Conservation (phyloP, 1,139 yeast species). For the Protomyces inundatus region DNA sequence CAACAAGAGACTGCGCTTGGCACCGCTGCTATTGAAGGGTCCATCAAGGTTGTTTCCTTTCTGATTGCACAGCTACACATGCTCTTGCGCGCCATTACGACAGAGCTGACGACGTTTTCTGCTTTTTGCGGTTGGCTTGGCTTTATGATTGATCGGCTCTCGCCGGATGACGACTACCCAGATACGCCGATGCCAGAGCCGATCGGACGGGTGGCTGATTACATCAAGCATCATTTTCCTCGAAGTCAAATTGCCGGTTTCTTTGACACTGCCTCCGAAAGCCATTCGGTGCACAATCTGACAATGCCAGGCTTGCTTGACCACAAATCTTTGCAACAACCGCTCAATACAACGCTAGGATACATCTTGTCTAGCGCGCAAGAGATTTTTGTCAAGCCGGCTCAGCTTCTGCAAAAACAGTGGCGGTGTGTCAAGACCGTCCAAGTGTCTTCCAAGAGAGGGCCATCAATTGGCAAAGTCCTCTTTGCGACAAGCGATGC, state of each 20-base stretch:
- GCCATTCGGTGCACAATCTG: background rate
- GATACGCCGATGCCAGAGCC: conserved; percentile 27
- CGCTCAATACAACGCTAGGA: conserved; percentile 5
- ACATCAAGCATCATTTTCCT: conserved; percentile 22
- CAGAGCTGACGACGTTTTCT: conserved; percentile 28
- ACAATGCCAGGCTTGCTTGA: background rate
- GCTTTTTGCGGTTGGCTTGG: conserved; percentile 32
- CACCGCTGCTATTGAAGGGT: background rate
- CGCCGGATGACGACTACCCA: conserved; percentile 19
- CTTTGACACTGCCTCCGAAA: background rate
- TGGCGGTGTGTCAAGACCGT: background rate
- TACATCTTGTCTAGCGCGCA: background rate
- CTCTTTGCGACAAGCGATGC: too few species aligned
- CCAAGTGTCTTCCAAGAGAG: background rate
- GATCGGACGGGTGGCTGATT: conserved; percentile 27
- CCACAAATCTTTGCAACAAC: background rate
- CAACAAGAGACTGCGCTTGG: background rate
- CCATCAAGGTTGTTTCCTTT: background rate
- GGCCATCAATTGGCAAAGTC: too few species aligned
- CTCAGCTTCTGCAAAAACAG: background rate
- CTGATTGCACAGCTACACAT: conserved; percentile 20
- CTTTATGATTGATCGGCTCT: conserved; percentile 28
- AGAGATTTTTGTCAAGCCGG: conserved; percentile 1
- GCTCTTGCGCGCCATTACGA: conserved; percentile 6
- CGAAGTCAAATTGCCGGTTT: background rate